These are phyloP conservation scores for Dianthus caryophyllus DNA, from an alignment of 148 eudicot species.

Conservation along the genomic window DNA sequence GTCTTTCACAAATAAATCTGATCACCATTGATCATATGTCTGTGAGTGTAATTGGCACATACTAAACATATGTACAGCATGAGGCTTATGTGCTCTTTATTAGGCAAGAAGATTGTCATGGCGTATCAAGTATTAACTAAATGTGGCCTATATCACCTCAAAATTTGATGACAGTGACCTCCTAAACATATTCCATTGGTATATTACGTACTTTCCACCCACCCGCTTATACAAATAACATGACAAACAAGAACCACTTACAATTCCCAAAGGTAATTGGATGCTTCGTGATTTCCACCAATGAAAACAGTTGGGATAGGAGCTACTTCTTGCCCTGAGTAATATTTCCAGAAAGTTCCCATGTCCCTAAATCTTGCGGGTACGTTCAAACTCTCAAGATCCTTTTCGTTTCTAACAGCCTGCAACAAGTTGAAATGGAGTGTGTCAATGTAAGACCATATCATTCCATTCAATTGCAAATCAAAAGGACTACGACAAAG, in stretches of 20 bases:
- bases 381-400: constrained; percentile 78
- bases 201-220: constrained; percentile 7
- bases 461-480: not conserved
- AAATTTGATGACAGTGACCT: too few species aligned
- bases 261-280: constrained; percentile 97
- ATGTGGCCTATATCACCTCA: too few species aligned
- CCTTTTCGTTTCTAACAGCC: constrained; percentile 95
- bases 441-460: not conserved
- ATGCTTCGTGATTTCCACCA: constrained; percentile 99
- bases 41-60: not conserved
- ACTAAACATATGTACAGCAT: not conserved
- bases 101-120: not conserved
- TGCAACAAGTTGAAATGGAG: constrained; percentile 21
- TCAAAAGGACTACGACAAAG: not conserved
- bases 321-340: constrained; percentile 86
- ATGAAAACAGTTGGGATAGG: constrained; percentile 93
- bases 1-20: not conserved
- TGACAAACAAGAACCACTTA: constrained; percentile 38
- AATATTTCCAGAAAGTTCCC: constrained; percentile 97
- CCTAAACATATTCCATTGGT: not conserved
- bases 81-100: constrained; percentile 7
- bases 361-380: constrained; percentile 62
- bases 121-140: too few species aligned
- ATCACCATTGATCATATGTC: not conserved
- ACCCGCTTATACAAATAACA: not conserved